Evolutionary conservation across 129 eudicot species (phyloP), one percentile per base, ranked within the genome.

Genomic region (Glebionis coronaria): DNA sequence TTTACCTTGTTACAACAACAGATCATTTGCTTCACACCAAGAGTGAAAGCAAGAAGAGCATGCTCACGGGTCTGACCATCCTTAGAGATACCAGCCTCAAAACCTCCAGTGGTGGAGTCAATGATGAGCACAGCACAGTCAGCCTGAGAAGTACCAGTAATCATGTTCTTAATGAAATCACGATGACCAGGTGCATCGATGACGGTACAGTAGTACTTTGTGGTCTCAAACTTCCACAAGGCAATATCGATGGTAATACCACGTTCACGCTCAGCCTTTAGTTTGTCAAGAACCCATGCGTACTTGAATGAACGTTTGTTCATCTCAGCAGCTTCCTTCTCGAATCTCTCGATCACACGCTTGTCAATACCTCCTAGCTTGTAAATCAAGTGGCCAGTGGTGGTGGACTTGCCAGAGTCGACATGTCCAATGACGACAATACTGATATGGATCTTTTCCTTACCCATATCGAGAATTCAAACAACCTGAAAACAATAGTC

Each of bases 181-280:
- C 84, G 79, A 67, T 79, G 87, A 28, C 87, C 87, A 35, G 87
- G 87, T 10, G 84, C 84, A 76, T 83, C 87, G 21, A 83, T 83
- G 21, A 79, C 87, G 0, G 87, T 83, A 63, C 87, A 83, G 46
- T 70, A 70, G 21, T 70, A 70, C 57, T 70, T 70, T 15, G 74
- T 70, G 38, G 74, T 70, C 65, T 70, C 74, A 15, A 70, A 70
- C 8, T 70, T 70, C 74, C 74, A 70, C 47, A 70, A 28, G 0
- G 74, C 74, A 25, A 70, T 70, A 70, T 70, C 74, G 18, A 70
- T 70, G 5, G 66, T 70, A 18, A 70, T 70, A 25, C 74, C 74
- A 69, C 74, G 74, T 57, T 69, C 74, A 44, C 74, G 57, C 3
- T 70, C 74, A 2, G 74, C 74, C 42, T 70, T 70, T 16, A 70